A percentile compares a stretch with the other conserved stretches of the same genome.
phyloP scores from a whole-genome alignment of 768 basidiomycete genomes.

The Rhodocollybia butyracea region DNA sequence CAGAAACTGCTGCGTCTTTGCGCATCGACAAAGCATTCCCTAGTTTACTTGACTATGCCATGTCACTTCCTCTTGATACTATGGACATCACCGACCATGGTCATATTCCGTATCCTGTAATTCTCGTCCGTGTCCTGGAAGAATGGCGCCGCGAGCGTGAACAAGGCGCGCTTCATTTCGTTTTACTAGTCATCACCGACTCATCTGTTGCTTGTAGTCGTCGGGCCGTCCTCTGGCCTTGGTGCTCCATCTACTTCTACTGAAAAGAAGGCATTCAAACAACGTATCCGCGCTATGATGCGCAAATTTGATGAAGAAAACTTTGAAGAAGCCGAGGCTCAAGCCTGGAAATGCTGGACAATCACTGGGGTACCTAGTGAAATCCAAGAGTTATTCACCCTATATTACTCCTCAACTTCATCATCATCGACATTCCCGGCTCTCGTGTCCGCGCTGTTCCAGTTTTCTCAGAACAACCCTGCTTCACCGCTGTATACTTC shows the following conservation, averaged over 20 bases:
- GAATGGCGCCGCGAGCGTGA: constrained; percentile 54
- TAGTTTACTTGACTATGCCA: constrained; percentile 68
- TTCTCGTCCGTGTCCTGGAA: constrained; percentile 79
- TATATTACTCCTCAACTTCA: constrained; percentile 43
- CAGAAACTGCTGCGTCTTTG: constrained; percentile 69
- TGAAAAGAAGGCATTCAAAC: constrained; percentile 81
- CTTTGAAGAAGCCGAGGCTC: constrained; percentile 90
- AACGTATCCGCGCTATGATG: constrained; percentile 56
- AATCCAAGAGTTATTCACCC: constrained; percentile 58
- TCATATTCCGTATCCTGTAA: constrained; percentile 87
- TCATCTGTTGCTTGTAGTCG: not conserved
- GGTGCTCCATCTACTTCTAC: constrained; percentile 48
- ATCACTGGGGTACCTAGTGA: constrained; percentile 61
- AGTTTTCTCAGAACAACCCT: constrained; percentile 19
- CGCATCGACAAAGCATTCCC: constrained; percentile 91
- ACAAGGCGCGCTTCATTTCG: constrained; percentile 30
- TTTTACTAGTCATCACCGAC: not conserved
- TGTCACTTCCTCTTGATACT: constrained; percentile 64
- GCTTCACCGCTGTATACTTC: constrained; percentile 70
- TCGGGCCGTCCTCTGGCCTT: not conserved
- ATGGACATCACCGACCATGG: constrained; percentile 90
- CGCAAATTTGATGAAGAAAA: constrained; percentile 91
- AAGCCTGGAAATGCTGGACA: constrained; percentile 82
- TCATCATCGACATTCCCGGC: constrained; percentile 4
- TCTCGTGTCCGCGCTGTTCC: constrained; percentile 26